A percentile compares a stretch with the other conserved stretches of the same genome.
phyloP scores from a whole-genome alignment of 2,329 filamentous ascomycete genomes.

The Boeremia lycopersici region DNA sequence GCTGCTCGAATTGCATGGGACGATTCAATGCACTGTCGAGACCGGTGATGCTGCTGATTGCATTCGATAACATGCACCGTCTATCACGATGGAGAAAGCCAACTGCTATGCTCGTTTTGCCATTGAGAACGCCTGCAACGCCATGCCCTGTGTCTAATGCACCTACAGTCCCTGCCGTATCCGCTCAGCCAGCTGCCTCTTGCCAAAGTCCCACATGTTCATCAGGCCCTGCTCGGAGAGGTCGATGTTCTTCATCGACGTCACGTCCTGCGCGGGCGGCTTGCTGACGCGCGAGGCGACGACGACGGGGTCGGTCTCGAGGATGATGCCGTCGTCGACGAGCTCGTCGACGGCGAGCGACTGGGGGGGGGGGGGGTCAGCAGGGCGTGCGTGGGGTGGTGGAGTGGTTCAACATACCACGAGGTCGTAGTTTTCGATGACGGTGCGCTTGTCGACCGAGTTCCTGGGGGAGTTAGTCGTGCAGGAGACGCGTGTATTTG shows the following conservation, averaged over 20 bases:
- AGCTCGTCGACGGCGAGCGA: conserved; percentile 89
- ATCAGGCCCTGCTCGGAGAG: conserved; percentile 94
- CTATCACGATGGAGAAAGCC: conserved; percentile 18
- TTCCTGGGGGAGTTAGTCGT: conserved; percentile 63
- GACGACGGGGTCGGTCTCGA: conserved; percentile 95
- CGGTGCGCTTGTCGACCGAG: conserved; percentile 95
- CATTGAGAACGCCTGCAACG: conserved; percentile 41
- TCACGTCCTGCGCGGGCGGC: conserved; percentile 86
- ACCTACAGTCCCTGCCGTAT: conserved; percentile 72
- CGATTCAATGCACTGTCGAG: conserved; percentile 9
- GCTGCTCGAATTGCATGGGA: conserved; percentile 10
- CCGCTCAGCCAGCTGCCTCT: conserved; percentile 88
- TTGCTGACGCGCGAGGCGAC: conserved; percentile 91
- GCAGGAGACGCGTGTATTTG: neutral
- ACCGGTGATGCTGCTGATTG: too few relatives aligned
- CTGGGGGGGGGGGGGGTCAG: conserved; percentile 83
- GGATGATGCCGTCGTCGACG: conserved; percentile 75
- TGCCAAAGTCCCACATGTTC: conserved; percentile 92
- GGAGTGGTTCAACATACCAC: conserved; percentile 56
- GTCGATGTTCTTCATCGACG: conserved; percentile 89
- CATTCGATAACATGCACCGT: neutral
- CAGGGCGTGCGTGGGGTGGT: conserved; percentile 45
- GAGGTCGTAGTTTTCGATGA: conserved; percentile 98
- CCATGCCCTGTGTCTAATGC: conserved; percentile 26
- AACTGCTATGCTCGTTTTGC: conserved; percentile 26